Evolutionary conservation across 2,329 filamentous ascomycete species (phyloP), one percentile per base, ranked within the genome.

Genomic region (Aureobasidium melanogenum): DNA sequence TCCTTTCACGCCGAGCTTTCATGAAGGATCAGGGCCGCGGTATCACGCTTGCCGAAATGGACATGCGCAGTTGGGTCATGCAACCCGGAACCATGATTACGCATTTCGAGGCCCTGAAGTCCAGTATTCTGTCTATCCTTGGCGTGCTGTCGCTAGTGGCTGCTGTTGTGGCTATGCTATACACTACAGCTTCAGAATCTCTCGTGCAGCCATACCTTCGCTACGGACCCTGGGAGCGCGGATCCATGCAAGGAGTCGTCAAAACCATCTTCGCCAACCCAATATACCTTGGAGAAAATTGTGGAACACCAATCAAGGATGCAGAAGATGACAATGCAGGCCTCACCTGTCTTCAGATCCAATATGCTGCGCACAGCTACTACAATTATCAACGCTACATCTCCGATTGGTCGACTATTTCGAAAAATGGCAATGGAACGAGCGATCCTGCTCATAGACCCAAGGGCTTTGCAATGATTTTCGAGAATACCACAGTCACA

Each of bases 121-220:
- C 87, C 63, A 86, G 86, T 0, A 85, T 79, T 0, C 65, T 82
- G 1, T 87, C 86, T 0, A 66, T 88, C 0, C 74, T 92, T 1
- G 89, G 89, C 0, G 69, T 80, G 1, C 68, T 91, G 2, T 83
- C 86, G 0, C 71, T 93, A 15, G 74, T 83, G 1, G 86, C 86
- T 2, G 84, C 88, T 0, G 63, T 91, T 1, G 77, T 84, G 1
- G 83, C 86, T 0, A 84, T 88, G 67, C 79, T 93, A 6, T 94
- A 92, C 69, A 90, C 87, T 0, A 88, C 88, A 2, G 89, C 89
- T 0, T 87, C 87, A 0, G 87, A 90, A 64, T 85, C 88, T 9
- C 76, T 93, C 72, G 87, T 93, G 0, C 81, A 88, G 2, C 89
- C 89, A 0, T 87, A 88, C 67, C 77, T 93, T 7, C 84, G 81